Evolutionary conservation across 345 rosid species (phyloP).

Genomic region (Moricandia moricandioides): DNA sequence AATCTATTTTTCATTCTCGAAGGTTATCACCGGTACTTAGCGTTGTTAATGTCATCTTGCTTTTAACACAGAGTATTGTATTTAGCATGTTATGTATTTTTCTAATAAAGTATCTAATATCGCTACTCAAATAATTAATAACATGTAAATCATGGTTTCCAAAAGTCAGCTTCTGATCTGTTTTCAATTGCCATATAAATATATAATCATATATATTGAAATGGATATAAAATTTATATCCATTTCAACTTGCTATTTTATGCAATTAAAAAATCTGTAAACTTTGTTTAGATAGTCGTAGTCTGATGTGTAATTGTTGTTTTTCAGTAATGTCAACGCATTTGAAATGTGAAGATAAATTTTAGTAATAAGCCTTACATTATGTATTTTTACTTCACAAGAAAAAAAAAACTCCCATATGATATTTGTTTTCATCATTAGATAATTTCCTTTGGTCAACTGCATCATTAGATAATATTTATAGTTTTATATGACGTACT

Average conservation of each 20-base stretch:
- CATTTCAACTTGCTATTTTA: not conserved
- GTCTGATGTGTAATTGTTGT: constrained; percentile 20
- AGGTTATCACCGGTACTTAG: too few species aligned
- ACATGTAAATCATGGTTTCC: not conserved
- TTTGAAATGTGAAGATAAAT: constrained; percentile 5
- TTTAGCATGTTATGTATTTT: too few species aligned
- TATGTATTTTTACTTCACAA: not conserved
- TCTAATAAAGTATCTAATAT: not conserved
- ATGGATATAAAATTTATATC: too few species aligned
- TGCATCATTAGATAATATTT: constrained; percentile 4
- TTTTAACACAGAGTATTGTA: too few species aligned
- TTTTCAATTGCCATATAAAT: not conserved
- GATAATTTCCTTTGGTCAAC: not conserved
- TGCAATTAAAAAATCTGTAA: not conserved
- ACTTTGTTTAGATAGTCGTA: not conserved
- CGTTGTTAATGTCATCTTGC: too few species aligned
- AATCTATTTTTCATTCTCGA: not conserved
- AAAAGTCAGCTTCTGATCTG: not conserved
- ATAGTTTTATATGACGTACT: not conserved
- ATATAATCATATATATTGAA: not conserved
- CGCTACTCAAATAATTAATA: not conserved
- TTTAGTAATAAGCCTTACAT: not conserved
- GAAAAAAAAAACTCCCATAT: not conserved
- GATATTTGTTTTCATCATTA: not conserved
- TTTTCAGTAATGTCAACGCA: constrained; percentile 23